Evolutionary conservation across 169 alveolate genomes (phyloP).

Genomic region (Plasmodium coatneyi): DNA sequence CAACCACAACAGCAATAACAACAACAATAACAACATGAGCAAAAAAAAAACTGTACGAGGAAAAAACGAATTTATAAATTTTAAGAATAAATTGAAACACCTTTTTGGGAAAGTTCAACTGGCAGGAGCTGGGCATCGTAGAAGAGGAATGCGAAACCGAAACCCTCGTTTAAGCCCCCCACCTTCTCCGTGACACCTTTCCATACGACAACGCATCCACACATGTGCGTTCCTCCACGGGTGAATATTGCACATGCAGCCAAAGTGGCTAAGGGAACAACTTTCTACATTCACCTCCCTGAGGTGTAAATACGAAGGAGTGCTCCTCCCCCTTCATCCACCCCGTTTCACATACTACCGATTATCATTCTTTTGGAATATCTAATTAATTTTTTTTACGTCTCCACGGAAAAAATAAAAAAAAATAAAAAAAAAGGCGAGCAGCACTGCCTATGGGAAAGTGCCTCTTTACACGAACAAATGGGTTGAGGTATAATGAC

Average conservation of each 20-base stretch:
- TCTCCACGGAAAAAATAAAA: not conserved
- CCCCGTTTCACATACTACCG: not conserved
- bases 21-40: not conserved
- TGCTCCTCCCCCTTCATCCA: not conserved
- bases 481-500: not conserved
- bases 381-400: no score
- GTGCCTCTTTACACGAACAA: not conserved
- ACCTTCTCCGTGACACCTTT: not conserved
- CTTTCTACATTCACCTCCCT: not conserved
- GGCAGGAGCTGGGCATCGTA: not conserved
- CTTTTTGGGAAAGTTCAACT: not conserved
- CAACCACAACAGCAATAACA: no score
- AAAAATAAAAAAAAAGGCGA: not conserved
- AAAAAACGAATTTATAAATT: not conserved
- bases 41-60: not conserved
- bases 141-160: not conserved
- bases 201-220: not conserved
- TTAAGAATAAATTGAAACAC: not conserved
- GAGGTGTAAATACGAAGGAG: not conserved
- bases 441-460: not conserved
- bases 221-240: not conserved
- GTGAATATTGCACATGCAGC: not conserved
- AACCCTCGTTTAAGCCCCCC: not conserved
- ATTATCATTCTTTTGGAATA: not conserved
- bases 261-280: not conserved